Evolutionary conservation across 2,329 filamentous ascomycete genomes (phyloP).

Genomic region (Thermothelomyces thermophilus): DNA sequence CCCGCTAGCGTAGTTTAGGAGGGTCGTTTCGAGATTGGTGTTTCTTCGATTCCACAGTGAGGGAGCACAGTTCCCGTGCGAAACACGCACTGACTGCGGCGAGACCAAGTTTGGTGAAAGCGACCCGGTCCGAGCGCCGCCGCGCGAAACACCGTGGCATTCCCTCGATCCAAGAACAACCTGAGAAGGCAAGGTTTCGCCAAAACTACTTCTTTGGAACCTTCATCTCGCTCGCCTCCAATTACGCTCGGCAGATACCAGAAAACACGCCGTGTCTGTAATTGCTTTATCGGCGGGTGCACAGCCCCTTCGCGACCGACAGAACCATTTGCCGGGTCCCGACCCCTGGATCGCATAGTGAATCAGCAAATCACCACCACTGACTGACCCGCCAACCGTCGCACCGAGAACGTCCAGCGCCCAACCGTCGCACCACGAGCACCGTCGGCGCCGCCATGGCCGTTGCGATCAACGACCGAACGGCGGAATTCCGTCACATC

Average conservation of each 20-base stretch:
- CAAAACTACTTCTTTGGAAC: neutral
- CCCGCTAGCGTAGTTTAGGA: neutral
- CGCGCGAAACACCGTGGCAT: slow-evolving; percentile 21
- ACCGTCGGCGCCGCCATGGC: slow-evolving; percentile 41
- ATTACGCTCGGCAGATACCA: too few species aligned
- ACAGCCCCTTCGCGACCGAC: neutral
- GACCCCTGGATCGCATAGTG: slow-evolving; percentile 3
- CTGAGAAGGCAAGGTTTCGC: slow-evolving; percentile 6
- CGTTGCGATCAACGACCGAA: slow-evolving; percentile 91
- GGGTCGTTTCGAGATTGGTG: neutral
- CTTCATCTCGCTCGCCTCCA: too few species aligned
- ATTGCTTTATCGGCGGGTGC: neutral
- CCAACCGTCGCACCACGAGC: neutral
- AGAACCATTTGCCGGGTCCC: neutral
- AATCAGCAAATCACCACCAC: neutral
- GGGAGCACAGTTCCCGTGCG: slow-evolving; percentile 8
- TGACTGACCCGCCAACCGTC: neutral
- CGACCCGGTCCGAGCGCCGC: slow-evolving; percentile 8
- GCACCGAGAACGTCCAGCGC: neutral
- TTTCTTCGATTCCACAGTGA: slow-evolving; percentile 5
- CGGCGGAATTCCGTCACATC: slow-evolving; percentile 89
- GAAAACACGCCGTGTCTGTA: too few species aligned
- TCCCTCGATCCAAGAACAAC: slow-evolving; percentile 16
- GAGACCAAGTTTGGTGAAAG: neutral
- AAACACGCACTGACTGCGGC: neutral